Conservation (phyloP, 306 rosid species). For the Fragaria ananassa region DNA sequence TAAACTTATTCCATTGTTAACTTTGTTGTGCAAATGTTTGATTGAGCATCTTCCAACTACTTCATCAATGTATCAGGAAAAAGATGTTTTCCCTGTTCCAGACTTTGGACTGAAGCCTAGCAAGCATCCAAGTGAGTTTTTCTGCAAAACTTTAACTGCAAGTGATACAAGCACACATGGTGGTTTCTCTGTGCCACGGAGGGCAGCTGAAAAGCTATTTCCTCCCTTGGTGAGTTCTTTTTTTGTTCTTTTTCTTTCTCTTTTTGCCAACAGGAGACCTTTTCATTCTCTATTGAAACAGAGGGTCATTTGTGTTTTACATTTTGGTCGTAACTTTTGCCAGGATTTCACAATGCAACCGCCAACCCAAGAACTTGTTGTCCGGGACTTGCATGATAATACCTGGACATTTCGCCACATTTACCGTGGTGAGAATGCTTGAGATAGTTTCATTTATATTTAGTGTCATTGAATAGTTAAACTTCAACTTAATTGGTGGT, state of each 20-base stretch:
- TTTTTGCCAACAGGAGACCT: neutral
- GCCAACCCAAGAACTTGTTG: slow-evolving; percentile 84
- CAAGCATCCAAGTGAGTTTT: slow-evolving; percentile 88
- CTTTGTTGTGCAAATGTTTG: neutral
- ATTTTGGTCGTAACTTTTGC: slow-evolving; percentile 4
- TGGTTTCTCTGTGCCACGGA: slow-evolving; percentile 88
- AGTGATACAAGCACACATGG: slow-evolving; percentile 97
- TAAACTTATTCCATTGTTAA: neutral
- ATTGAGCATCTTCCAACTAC: neutral
- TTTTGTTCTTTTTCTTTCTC: neutral
- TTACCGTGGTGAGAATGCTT: slow-evolving; percentile 66
- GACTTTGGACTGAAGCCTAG: slow-evolving; percentile 77
- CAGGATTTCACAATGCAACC: slow-evolving; percentile 94
- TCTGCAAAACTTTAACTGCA: slow-evolving; percentile 95
- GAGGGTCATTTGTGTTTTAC: slow-evolving; percentile 7
- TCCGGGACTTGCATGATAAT: slow-evolving; percentile 84
- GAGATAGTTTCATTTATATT: neutral
- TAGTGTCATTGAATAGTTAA: neutral
- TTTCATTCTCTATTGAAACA: neutral
- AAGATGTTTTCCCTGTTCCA: slow-evolving; percentile 76
- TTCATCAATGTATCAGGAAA: slow-evolving; percentile 50
- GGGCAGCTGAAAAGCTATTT: slow-evolving; percentile 95
- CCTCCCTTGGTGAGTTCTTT: slow-evolving; percentile 61
- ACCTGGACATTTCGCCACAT: slow-evolving; percentile 93
- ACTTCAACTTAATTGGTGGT: neutral